phyloP scores from a whole-genome alignment of 1,139 yeast genomes.

The Debaryomyces udenii region DNA sequence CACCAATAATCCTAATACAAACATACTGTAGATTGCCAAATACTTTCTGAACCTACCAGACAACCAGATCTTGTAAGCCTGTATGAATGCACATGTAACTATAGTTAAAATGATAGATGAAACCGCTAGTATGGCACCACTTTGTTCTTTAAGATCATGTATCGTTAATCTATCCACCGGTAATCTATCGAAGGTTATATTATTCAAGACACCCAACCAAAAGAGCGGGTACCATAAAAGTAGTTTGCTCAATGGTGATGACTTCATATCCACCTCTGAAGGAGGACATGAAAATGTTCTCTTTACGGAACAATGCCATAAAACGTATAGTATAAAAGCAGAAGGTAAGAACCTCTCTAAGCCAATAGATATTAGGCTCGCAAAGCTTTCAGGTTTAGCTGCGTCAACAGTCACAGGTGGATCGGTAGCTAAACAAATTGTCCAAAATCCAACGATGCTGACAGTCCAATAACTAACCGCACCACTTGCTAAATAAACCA shows the following conservation, averaged over 20 bases:
- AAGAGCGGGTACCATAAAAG: constrained; percentile 77
- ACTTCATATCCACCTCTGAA: constrained; percentile 27
- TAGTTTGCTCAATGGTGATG: constrained; percentile 54
- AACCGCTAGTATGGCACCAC: constrained; percentile 77
- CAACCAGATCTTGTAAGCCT: constrained; percentile 79
- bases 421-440: constrained; percentile 75
- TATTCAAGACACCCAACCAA: constrained; percentile 86
- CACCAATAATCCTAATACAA: constrained; percentile 48
- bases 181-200: constrained; percentile 82
- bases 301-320: constrained; percentile 64
- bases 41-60: constrained; percentile 72
- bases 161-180: constrained; percentile 85
- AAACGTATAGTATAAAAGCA: constrained; percentile 66
- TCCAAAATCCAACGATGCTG: constrained; percentile 81
- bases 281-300: constrained; percentile 31
- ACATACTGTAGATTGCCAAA: constrained; percentile 49
- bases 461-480: constrained; percentile 63
- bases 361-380: constrained; percentile 69
- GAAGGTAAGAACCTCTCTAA: constrained; percentile 77
- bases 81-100: constrained; percentile 60
- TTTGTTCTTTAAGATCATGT: constrained; percentile 68
- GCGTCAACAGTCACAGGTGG: constrained; percentile 73
- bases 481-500: constrained; percentile 60
- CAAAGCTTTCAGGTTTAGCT: constrained; percentile 52
- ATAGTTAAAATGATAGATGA: constrained; percentile 50